Evolutionary conservation across 164 flowering plant genomes (phyloP).

Genomic region (Annona squamosa): DNA sequence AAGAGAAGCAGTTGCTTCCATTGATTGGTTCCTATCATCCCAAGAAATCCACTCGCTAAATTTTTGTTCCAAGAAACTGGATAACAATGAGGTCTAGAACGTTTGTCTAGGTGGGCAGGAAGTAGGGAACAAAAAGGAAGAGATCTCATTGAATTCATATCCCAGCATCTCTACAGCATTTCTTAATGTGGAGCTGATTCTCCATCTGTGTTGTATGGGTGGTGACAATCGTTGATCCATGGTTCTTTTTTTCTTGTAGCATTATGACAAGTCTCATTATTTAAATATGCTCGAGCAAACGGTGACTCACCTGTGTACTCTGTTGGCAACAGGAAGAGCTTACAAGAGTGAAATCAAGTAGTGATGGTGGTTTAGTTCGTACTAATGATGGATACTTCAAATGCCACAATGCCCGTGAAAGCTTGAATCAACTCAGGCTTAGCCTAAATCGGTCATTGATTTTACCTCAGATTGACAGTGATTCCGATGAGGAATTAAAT

Average conservation of each 20-base stretch:
- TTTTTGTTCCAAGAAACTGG: no score
- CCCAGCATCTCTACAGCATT: no score
- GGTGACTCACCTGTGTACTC: background rate
- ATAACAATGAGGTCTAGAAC: background rate
- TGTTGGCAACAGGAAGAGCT: slow-evolving; percentile 78
- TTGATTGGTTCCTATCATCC: no score
- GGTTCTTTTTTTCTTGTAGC: background rate
- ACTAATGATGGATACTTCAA: slow-evolving; percentile 35
- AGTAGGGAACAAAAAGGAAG: background rate
- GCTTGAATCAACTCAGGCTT: slow-evolving; percentile 77
- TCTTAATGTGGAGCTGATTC: no score
- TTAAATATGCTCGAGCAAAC: background rate
- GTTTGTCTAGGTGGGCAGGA: background rate
- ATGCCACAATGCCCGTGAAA: slow-evolving; percentile 59
- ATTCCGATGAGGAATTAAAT: slow-evolving; percentile 41
- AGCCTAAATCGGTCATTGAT: slow-evolving; percentile 87
- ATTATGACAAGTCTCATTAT: background rate
- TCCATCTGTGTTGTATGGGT: no score
- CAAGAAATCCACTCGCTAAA: no score
- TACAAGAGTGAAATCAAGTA: slow-evolving; percentile 62
- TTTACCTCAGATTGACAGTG: slow-evolving; percentile 42
- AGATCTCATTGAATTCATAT: background rate
- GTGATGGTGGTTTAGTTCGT: slow-evolving; percentile 18
- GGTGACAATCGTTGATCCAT: background rate
- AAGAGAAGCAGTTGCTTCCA: no score